Evolutionary conservation across 306 rosid genomes (phyloP).

Genomic region (Rosa chinensis): DNA sequence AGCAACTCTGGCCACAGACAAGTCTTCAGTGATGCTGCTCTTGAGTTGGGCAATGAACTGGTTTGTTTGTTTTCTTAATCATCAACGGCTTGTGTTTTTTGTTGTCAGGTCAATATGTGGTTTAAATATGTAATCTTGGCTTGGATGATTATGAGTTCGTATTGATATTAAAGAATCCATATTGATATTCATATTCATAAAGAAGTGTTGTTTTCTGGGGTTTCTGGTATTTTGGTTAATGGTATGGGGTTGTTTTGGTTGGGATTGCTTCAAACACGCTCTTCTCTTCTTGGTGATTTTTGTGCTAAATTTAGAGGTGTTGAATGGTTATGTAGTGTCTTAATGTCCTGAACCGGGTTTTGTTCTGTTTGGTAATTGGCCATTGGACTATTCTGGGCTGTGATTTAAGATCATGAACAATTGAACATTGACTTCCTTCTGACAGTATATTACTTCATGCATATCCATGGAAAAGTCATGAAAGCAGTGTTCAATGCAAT

Average conservation of each 20-base stretch:
- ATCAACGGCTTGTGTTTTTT: conserved; percentile 18
- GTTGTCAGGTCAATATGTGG: background rate
- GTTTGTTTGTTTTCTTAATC: conserved; percentile 37
- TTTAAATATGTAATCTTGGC: conserved; percentile 17
- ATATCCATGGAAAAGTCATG: conserved; percentile 22
- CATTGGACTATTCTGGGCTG: background rate
- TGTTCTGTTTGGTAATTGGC: conserved; percentile 19
- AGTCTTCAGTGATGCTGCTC: conserved; percentile 80
- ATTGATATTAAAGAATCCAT: background rate
- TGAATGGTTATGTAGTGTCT: conserved; percentile 2
- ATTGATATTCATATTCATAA: background rate
- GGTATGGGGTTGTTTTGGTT: background rate
- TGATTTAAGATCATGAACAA: background rate
- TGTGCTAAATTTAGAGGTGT: background rate
- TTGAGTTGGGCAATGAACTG: conserved; percentile 85
- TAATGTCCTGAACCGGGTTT: background rate
- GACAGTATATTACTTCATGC: background rate
- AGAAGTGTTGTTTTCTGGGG: conserved; percentile 16
- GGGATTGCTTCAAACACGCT: conserved; percentile 6
- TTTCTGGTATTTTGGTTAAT: conserved; percentile 14
- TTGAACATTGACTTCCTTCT: conserved; percentile 11
- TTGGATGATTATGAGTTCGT: conserved; percentile 4
- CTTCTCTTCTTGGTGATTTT: background rate
- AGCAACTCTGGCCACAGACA: conserved; percentile 83
- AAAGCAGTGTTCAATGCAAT: conserved; percentile 7